Conservation (phyloP, 2,329 filamentous ascomycete genomes). For the Penicillium sp. region DNA sequence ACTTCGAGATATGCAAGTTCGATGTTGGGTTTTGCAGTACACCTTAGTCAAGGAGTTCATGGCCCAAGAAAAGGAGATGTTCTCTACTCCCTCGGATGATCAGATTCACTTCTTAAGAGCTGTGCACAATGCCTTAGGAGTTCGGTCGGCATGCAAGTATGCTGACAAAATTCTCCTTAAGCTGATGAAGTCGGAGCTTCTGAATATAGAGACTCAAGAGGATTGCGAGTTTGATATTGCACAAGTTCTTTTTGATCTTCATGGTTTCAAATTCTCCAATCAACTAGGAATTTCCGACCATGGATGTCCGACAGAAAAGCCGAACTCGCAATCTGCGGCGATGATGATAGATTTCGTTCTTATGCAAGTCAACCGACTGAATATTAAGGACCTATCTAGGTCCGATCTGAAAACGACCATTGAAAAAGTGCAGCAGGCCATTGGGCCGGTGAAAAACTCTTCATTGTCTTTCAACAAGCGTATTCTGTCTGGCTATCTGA, state of each 20-base stretch:
- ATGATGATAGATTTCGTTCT: conserved; percentile 81
- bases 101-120: conserved; percentile 74
- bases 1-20: conserved; percentile 80
- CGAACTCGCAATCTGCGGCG: conserved; percentile 77
- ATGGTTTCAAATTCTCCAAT: conserved; percentile 72
- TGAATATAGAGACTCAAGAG: conserved; percentile 69
- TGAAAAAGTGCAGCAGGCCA: conserved; percentile 85
- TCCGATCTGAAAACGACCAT: conserved; percentile 86
- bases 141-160: conserved; percentile 78
- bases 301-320: conserved; percentile 68
- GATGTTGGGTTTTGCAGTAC: conserved; percentile 85
- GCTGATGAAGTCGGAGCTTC: conserved; percentile 79
- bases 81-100: conserved; percentile 65
- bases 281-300: conserved; percentile 72
- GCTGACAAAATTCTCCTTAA: conserved; percentile 86
- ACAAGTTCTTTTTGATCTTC: conserved; percentile 78
- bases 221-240: conserved; percentile 83
- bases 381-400: conserved; percentile 86
- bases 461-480: conserved; percentile 84
- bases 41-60: conserved; percentile 72
- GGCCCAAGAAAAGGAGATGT: conserved; percentile 60
- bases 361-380: conserved; percentile 73
- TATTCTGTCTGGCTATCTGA: conserved; percentile 75
- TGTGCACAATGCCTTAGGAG: conserved; percentile 77
- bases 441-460: conserved; percentile 71